Base-by-base conservation (phyloP, 192 early-diverging fungal species). In the Coemansia sp. region DNA sequence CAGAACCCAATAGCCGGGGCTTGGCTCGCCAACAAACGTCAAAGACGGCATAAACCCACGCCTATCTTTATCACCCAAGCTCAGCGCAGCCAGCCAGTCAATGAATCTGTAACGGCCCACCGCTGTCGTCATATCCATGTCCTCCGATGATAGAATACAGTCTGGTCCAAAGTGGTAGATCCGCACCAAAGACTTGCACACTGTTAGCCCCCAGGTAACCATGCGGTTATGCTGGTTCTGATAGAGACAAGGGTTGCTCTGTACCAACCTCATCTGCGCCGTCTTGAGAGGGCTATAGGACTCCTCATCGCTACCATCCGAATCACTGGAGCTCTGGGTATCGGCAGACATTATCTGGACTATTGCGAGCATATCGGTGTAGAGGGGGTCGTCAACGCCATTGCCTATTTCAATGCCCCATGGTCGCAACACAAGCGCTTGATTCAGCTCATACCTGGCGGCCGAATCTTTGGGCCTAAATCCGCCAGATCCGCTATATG, bases 81-180 rank as follows among this genome's bases (percentile, higher is more conserved):
- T 34, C 40, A 67, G 24, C 36, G 24, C 16, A 6, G 54, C 51
- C 16, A 54, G 49, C 33, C 49, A 52, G 27, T 15, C 20, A 36
- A 68, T 38, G 2, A 68, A 44, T 0, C 41, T 6, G n/a, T 43
- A 59, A 12, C 52, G 42, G 10, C 67, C 67, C 11, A 29, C 41
- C 11, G 54, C 3, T 11, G 54, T 59, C 42, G 7, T 29, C 41
- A 68, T 22, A 29, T 60, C 55, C 27, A 68, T 41, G 29, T 52
- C 54, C 15, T 41, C 43, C 2, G 52, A 55, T 9, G 24, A 8
- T 7, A 59, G 52, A 13, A 60, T 24, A 8, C 22, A 27, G 41
- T 68, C 67, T 1, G 52, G 52, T 7, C 52, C 52, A 55, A 55
- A 55, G 20, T 11, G 52, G 27, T 55, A 55, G 6, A 55, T 22